phyloP scores from a whole-genome alignment of 2,329 filamentous ascomycete species.

The Penicillium italicum region DNA sequence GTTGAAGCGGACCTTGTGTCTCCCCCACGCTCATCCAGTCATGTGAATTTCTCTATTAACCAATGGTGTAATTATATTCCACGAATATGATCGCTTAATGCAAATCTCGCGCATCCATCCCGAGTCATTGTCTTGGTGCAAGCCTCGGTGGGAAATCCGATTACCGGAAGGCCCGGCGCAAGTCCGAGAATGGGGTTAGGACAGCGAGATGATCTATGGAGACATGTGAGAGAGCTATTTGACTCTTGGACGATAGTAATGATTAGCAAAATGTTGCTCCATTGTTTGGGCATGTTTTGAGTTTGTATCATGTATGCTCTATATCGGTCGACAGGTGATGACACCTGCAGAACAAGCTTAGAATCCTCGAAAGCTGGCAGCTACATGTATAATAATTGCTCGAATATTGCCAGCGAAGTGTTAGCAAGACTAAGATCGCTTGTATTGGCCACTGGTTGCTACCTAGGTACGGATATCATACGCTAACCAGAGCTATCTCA shows the following conservation, averaged over 20 bases:
- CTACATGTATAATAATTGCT: background rate
- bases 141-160: slow-evolving; percentile 30
- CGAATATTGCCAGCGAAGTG: background rate
- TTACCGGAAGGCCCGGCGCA: slow-evolving; percentile 27
- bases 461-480: slow-evolving; percentile 5
- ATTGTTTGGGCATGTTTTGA: background rate
- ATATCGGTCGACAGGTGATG: background rate
- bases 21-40: slow-evolving; percentile 16
- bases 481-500: slow-evolving; percentile 4
- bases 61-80: slow-evolving; percentile 3
- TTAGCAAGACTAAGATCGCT: slow-evolving; percentile 2
- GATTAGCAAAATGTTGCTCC: background rate
- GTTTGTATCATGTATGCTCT: background rate
- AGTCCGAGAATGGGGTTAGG: slow-evolving; percentile 26
- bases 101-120: slow-evolving; percentile 27
- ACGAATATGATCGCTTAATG: background rate
- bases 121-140: slow-evolving; percentile 15
- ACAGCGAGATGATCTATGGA: background rate
- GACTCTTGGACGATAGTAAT: background rate
- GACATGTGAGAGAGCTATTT: background rate
- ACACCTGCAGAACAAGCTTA: background rate
- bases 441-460: slow-evolving; percentile 4
- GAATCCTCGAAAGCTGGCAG: background rate
- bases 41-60: background rate
- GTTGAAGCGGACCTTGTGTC: slow-evolving; percentile 7